A percentile compares a stretch with the other conserved stretches of the same genome.
phyloP scores from a whole-genome alignment of 2,329 filamentous ascomycete genomes.

The Rutstroemia sp. region DNA sequence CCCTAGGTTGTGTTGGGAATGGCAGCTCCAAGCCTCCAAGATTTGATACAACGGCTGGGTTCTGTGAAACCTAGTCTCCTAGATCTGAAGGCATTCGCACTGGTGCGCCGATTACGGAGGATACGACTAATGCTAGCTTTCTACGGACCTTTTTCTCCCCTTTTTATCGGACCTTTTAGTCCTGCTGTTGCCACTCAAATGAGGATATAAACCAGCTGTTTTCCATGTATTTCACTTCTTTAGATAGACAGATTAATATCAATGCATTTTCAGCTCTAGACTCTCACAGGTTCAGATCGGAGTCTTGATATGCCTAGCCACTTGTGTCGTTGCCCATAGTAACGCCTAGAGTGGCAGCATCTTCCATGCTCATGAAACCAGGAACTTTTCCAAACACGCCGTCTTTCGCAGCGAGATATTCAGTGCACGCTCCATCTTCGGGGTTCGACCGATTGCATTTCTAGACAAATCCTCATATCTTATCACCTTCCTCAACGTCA shows the following conservation, averaged over 20 bases:
- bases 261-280: too few relatives aligned
- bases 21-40: conserved; percentile 27
- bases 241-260: too few relatives aligned
- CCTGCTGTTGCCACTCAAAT: too few relatives aligned
- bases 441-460: conserved; percentile 20
- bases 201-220: too few relatives aligned
- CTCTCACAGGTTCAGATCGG: background rate
- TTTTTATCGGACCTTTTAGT: too few relatives aligned
- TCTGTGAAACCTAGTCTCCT: too few relatives aligned
- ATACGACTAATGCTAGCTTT: too few relatives aligned
- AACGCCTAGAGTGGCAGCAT: conserved; percentile 32
- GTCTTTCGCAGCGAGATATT: conserved; percentile 28
- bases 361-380: conserved; percentile 35
- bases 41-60: conserved; percentile 10
- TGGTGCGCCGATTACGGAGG: too few relatives aligned
- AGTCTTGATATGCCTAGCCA: conserved; percentile 5
- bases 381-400: conserved; percentile 38
- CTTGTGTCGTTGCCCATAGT: conserved; percentile 12
- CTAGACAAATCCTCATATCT: conserved; percentile 16
- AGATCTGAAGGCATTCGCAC: too few relatives aligned
- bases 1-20: background rate
- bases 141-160: too few relatives aligned
- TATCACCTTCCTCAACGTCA: conserved; percentile 18
- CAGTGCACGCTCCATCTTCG: conserved; percentile 21
- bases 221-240: too few relatives aligned